These are phyloP conservation scores for Hygrophorus pudorinus DNA, from an alignment of 768 basidiomycete genomes.

Conservation along the genomic window DNA sequence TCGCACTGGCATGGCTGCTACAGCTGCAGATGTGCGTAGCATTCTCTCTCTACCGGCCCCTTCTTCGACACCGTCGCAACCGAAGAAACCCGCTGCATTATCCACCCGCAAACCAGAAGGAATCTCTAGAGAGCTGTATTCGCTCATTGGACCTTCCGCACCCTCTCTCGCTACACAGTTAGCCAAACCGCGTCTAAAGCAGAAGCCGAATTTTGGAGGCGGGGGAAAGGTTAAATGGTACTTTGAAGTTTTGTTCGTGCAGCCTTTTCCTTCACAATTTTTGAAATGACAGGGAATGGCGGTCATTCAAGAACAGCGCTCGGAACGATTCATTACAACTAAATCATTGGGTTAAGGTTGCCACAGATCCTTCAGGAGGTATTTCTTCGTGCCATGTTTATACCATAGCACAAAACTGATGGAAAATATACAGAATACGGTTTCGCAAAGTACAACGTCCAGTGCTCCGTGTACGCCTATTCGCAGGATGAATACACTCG, in stretches of 20 bases:
- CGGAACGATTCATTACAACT: constrained; percentile 61
- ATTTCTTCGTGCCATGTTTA: neutral
- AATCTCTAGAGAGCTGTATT: constrained; percentile 86
- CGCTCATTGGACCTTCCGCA: constrained; percentile 89
- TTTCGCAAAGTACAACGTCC: constrained; percentile 78
- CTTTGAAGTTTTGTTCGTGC: neutral
- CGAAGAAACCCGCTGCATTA: constrained; percentile 32
- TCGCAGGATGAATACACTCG: constrained; percentile 80
- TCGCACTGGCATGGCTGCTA: constrained; percentile 42
- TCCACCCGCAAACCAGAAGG: constrained; percentile 70
- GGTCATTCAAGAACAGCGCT: constrained; percentile 63
- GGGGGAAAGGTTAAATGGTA: constrained; percentile 67
- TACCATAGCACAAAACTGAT: neutral
- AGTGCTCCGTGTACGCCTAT: constrained; percentile 56
- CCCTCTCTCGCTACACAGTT: constrained; percentile 76
- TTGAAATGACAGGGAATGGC: constrained; percentile 54
- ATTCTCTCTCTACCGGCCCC: constrained; percentile 57
- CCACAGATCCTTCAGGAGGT: constrained; percentile 47
- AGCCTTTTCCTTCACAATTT: neutral
- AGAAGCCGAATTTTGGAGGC: constrained; percentile 68
- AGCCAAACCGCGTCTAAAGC: constrained; percentile 76
- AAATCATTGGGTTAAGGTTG: constrained; percentile 74
- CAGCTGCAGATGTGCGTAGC: constrained; percentile 77
- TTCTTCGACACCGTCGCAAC: constrained; percentile 33
- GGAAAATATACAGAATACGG: constrained; percentile 46